Percentiles rank a stretch among this genome's conserved stretches.
Conservation (phyloP, 805 yeast species). For the Jamesozyma piceae region DNA sequence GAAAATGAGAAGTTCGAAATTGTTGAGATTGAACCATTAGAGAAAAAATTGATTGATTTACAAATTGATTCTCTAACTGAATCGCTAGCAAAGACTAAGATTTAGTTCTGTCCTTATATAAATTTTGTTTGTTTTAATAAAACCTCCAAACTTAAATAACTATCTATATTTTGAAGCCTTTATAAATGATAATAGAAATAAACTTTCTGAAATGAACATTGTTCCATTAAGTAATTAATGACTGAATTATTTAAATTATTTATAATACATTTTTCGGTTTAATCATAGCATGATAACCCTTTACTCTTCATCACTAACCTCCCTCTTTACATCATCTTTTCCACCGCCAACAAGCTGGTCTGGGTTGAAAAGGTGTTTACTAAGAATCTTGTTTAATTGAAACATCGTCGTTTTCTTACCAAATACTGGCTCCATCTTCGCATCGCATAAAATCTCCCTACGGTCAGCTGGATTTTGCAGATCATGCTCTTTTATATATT, state of each 20-base stretch:
- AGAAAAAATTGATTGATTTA: slow-evolving; percentile 36
- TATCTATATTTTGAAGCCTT: background rate
- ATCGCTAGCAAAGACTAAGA: slow-evolving; percentile 47
- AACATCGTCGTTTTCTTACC: slow-evolving; percentile 54
- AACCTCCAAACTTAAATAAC: background rate
- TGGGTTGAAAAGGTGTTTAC: slow-evolving; percentile 40
- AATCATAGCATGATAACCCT: too few relatives aligned
- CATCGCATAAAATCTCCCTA: slow-evolving; percentile 59
- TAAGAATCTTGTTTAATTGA: slow-evolving; percentile 45
- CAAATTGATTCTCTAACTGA: slow-evolving; percentile 40
- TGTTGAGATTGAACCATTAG: slow-evolving; percentile 35
- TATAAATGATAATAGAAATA: background rate
- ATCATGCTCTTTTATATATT: slow-evolving; percentile 50
- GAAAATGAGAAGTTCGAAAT: slow-evolving; percentile 40
- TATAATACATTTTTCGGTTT: too few relatives aligned
- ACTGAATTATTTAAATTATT: background rate
- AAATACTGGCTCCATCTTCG: slow-evolving; percentile 44
- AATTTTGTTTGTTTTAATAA: too few relatives aligned
- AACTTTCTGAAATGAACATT: too few relatives aligned
- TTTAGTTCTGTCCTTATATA: slow-evolving; percentile 19
- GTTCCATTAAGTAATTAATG: too few relatives aligned
- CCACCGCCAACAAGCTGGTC: slow-evolving; percentile 13
- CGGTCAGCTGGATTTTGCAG: slow-evolving; percentile 61
- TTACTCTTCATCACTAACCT: too few relatives aligned
- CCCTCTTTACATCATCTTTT: slow-evolving; percentile 1